phyloP scores from a whole-genome alignment of 495 filamentous ascomycete species.

The Lasiosphaeris hirsuta region DNA sequence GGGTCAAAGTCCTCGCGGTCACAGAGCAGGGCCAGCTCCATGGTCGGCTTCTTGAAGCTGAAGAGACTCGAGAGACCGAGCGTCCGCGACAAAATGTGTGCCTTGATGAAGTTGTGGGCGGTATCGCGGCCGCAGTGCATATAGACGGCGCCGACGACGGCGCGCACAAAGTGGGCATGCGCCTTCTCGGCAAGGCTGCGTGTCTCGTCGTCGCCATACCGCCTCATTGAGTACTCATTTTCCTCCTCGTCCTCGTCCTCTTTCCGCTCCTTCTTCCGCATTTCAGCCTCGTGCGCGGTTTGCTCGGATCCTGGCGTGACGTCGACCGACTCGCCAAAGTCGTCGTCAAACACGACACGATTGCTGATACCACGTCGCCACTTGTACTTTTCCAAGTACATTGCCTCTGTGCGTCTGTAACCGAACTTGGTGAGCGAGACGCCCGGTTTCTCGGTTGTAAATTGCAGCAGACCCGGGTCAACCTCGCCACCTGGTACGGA shows the following conservation, averaged over 20 bases:
- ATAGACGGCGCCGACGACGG: conserved; percentile 79
- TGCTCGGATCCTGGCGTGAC: conserved; percentile 1
- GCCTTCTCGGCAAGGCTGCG: conserved; percentile 30
- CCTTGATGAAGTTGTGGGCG: conserved; percentile 73
- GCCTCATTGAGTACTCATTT: conserved; percentile 7
- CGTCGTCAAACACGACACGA: conserved; percentile 71
- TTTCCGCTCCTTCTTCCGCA: conserved; percentile 8
- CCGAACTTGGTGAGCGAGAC: conserved; percentile 42
- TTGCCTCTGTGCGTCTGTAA: conserved; percentile 36
- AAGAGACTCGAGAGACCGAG: conserved; percentile 75
- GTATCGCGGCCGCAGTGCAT: conserved; percentile 68
- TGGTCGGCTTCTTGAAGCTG: conserved; percentile 73
- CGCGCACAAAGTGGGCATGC: conserved; percentile 66
- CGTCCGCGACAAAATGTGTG: conserved; percentile 77
- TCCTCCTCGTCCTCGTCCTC: background rate
- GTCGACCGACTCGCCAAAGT: conserved; percentile 63
- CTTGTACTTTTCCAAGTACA: conserved; percentile 40
- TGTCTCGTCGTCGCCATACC: conserved; percentile 32
- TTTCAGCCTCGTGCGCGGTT: background rate
- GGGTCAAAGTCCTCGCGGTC: conserved; percentile 82
- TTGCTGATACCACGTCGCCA: conserved; percentile 71
- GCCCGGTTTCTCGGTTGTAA: conserved; percentile 58
- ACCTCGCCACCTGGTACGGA: conserved; percentile 84
- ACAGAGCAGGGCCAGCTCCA: conserved; percentile 77
- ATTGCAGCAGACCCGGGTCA: conserved; percentile 90